Base-by-base conservation (phyloP, 176 grass and related monocot species). In the Secale cereale region DNA sequence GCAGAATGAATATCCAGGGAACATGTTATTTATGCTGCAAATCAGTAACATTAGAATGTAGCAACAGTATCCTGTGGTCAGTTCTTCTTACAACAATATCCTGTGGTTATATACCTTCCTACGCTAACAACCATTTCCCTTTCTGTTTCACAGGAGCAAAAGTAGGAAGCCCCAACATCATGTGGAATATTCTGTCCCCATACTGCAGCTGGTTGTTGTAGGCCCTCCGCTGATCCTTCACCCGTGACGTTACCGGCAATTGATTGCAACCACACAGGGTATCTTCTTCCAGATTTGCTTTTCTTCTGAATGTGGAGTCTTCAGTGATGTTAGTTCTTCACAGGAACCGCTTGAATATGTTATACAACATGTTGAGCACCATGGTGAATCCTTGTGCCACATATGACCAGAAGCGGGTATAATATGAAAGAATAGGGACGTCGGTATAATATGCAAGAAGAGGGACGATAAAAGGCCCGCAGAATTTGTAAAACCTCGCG, bases 391-490 rank as follows among this genome's bases (percentile, higher is more conserved):
- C 63, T 85, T 46, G 57, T 63, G 66, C 77, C 60, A 84, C 48
- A 71, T 80, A 83, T 87, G 59, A 63, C 88, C 89, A 87, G 30
- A 93, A 75, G 70, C 63, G 45, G 64, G 84, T 83, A 36, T 93
- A 93, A 66, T 94, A 89, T 81, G 83, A 80, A 19, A 92, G 37
- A 77, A 97, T 56, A 22, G 52, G 52, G 27, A 92, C 46, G 52
- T 80, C 31, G 66, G 82, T 81, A 40, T 95, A 93, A 63, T 91
- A 88, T 76, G 82, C 84, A 8, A 92, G 17, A 78, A 97, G 36
- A 28, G 90, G 86, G 46, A 91, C 13, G 48, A 92, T 74, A 14
- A 91, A 73, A 64, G 86, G 90, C 76, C 87, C 19, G 15, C 75
- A 71, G 13, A 75, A 74, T 50, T 86, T 89, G 65, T 85, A 92